Evolutionary conservation across 2,329 filamentous ascomycete species (phyloP), one percentile per base, ranked within the genome.

Genomic region (Fonsecaea monophora): DNA sequence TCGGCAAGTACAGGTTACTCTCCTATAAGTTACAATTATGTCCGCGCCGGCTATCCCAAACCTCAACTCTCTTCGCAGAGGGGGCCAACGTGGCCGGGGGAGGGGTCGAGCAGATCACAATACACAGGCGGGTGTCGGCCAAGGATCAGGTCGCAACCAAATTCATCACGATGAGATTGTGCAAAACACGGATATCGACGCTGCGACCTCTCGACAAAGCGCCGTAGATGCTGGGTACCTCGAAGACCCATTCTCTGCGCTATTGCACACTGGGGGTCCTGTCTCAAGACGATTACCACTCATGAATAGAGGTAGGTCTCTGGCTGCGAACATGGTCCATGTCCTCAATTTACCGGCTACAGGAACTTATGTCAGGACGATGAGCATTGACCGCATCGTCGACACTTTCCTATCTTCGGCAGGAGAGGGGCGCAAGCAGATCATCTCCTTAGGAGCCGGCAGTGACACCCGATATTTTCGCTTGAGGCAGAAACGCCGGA

Each of bases 331-430:
- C 18, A 25, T 66, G 58, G n/a, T 15, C 55, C 34, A 64, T 32
- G 15, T 45, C 54, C 48, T 65, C 42, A 37, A 55, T 63, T 68
- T 42, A 71, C 60, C 34, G 30, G 35, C 30, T 12, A 30, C 71
- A 94, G 93, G 93, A 60, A 98, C 94, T n/a, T 98, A 97, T 75
- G 90, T 94, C 25, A 89, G 95, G 68, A 97, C 94, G 8, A 87
- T 85, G 4, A 92, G 91, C 30, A 89, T 99, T 70, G 93, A 99
- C 78, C 82, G 79, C 12, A 86, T 99, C 0, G 87, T 98, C 48
- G 77, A 86, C 60, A 82, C 82, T 7, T 98, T 98, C 38, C 65
- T 72, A 68, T 75, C 50, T n/a, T 75, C 57, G 71, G 74, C 68
- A 79, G 53, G 32, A 12, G 65, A 54, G 71, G 62, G 8, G 74